Conservation (phyloP, 306 rosid genomes). For the Sicyos edulis region DNA sequence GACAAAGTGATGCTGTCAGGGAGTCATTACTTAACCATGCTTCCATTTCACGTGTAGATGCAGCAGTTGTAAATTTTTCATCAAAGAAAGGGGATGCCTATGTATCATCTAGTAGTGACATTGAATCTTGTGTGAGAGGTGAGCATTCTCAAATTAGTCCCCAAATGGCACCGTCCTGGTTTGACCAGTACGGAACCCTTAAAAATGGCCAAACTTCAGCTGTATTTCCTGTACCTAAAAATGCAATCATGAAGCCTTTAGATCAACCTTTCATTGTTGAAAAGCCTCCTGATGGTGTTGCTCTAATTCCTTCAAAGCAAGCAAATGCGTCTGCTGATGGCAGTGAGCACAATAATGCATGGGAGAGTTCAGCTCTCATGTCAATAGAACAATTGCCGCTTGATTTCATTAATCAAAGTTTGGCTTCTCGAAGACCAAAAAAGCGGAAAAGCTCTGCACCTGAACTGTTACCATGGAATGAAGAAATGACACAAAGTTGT, state of each 20-base stretch:
- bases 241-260: slow-evolving; percentile 41
- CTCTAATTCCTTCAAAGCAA: slow-evolving; percentile 45
- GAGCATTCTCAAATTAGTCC: slow-evolving; percentile 69
- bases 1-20: slow-evolving; percentile 33
- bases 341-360: slow-evolving; percentile 35
- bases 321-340: slow-evolving; percentile 38
- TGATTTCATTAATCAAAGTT: slow-evolving; percentile 43
- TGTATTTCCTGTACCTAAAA: slow-evolving; percentile 38
- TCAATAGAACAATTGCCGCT: slow-evolving; percentile 35
- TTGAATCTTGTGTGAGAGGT: slow-evolving; percentile 42
- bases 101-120: slow-evolving; percentile 37
- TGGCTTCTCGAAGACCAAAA: slow-evolving; percentile 46
- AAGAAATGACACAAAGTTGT: slow-evolving; percentile 49
- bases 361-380: slow-evolving; percentile 37
- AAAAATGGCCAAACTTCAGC: slow-evolving; percentile 64
- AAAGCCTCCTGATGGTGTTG: slow-evolving; percentile 48
- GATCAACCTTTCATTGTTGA: slow-evolving; percentile 43
- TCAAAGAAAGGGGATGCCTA: slow-evolving; percentile 53
- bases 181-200: slow-evolving; percentile 79
- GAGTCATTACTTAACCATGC: slow-evolving; percentile 38
- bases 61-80: slow-evolving; percentile 41
- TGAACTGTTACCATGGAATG: slow-evolving; percentile 71
- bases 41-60: slow-evolving; percentile 41
- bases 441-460: slow-evolving; percentile 77
- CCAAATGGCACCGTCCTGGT: slow-evolving; percentile 96